Evolutionary conservation across 2,329 filamentous ascomycete genomes (phyloP).

Genomic region (Aspergillus glaucus): DNA sequence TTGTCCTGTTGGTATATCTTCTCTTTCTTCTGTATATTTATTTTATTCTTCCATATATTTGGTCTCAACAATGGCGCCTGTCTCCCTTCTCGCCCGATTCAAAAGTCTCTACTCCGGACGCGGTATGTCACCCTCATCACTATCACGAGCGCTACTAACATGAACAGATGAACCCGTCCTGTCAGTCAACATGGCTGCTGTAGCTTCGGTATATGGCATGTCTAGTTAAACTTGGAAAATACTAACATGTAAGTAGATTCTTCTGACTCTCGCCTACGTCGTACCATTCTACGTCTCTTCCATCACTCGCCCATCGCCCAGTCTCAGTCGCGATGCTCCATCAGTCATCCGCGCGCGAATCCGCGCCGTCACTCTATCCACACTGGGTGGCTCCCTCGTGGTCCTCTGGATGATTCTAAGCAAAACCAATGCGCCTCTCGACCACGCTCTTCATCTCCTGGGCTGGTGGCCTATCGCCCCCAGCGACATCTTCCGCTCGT

Average conservation of each 20-base stretch:
- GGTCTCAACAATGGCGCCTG: background rate
- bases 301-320: conserved; percentile 70
- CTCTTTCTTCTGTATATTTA: background rate
- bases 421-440: conserved; percentile 44
- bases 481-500: conserved; percentile 54
- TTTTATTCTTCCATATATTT: too few relatives aligned
- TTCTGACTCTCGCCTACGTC: conserved; percentile 86
- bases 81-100: conserved; percentile 22
- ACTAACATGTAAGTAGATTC: conserved; percentile 44
- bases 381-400: conserved; percentile 58
- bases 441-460: conserved; percentile 61
- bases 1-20: background rate
- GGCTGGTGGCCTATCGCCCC: conserved; percentile 74
- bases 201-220: conserved; percentile 33
- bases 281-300: conserved; percentile 80
- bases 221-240: background rate
- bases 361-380: conserved; percentile 70
- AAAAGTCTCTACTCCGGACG: conserved; percentile 25
- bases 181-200: conserved; percentile 28
- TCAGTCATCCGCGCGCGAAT: conserved; percentile 84
- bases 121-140: conserved; percentile 14
- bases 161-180: conserved; percentile 31
- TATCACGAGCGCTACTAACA: background rate
- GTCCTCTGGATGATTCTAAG: conserved; percentile 62
- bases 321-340: conserved; percentile 77